Evolutionary conservation across 139 green algal genomes (phyloP), one percentile per base, ranked within the genome.

Genomic region (Tetratostichococcus sp.): DNA sequence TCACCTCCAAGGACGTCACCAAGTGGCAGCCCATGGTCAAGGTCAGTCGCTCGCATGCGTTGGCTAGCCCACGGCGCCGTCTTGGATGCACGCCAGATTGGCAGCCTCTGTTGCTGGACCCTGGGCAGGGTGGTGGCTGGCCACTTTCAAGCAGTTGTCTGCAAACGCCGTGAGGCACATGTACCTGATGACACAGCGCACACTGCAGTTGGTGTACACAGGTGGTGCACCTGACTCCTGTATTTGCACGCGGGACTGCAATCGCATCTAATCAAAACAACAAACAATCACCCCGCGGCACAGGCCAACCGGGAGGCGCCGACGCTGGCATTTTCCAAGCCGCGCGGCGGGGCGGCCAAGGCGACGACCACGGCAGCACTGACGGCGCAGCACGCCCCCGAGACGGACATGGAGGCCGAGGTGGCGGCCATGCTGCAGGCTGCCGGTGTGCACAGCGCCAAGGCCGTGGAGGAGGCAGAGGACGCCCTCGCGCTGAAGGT

Each of bases 11-110:
- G 72, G 92, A 98, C 8, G 89, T 97, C 5, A 79, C 84, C 42
- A 95, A 95, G 79, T 98, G 94, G 94, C 84, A 92, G 79, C 84
- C 87, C 11, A 80, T 98, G 1, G 89, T 99, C 30, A 97, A 98
- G 87, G 82, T 91, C 70, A 32, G 80, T 6, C 6, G 39, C 39
- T 23, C 25, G 57, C 72, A 23, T 62, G 50, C 50, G 19, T n/a
- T 8, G 50, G 2, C 19, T 50, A 14, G 8, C 39, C 8, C 14
- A 22, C 8, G 8, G 39, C n/a, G n/a, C n/a, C n/a, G n/a, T n/a
- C n/a, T n/a, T n/a, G n/a, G n/a, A n/a, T n/a, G n/a, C n/a, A n/a
- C n/a, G n/a, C n/a, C n/a, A n/a, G n/a, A n/a, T n/a, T n/a, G n/a
- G n/a, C n/a, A n/a, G n/a, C n/a, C n/a, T n/a, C n/a, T n/a, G n/a